Evolutionary conservation across 2,329 filamentous ascomycete species (phyloP).

Genomic region (Cercospora zeina): DNA sequence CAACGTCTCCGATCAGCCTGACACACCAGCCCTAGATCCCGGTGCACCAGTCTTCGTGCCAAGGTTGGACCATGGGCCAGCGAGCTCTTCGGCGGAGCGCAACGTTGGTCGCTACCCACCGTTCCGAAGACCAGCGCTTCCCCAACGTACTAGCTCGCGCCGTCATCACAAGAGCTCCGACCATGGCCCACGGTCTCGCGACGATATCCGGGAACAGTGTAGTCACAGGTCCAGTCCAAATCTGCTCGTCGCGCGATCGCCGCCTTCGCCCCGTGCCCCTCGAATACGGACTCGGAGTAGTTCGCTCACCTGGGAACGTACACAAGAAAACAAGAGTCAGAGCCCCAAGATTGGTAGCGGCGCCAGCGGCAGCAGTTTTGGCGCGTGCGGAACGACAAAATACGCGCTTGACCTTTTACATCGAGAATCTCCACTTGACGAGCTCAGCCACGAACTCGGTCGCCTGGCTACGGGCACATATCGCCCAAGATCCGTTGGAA

Average conservation of each 20-base stretch:
- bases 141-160: constrained; percentile 13
- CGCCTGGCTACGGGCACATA: constrained; percentile 26
- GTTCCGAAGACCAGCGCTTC: constrained; percentile 22
- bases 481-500: constrained; percentile 33
- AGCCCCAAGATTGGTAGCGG: constrained; percentile 26
- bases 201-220: neutral
- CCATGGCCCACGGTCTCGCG: neutral
- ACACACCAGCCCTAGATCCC: constrained; percentile 31
- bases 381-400: constrained; percentile 10
- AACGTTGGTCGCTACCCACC: constrained; percentile 32
- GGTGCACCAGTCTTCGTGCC: constrained; percentile 37
- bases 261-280: neutral
- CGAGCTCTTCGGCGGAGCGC: constrained; percentile 17
- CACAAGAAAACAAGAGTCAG: constrained; percentile 3
- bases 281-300: constrained; percentile 27
- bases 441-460: constrained; percentile 37
- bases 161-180: constrained; percentile 2
- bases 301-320: constrained; percentile 26
- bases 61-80: constrained; percentile 30
- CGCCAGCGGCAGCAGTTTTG: constrained; percentile 21
- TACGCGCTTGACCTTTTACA: constrained; percentile 25
- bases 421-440: constrained; percentile 38
- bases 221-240: constrained; percentile 31
- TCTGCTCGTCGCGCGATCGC: constrained; percentile 18
- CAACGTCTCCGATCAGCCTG: neutral